phyloP scores from a whole-genome alignment of 495 filamentous ascomycete genomes.

The Penicillium bialowiezense region DNA sequence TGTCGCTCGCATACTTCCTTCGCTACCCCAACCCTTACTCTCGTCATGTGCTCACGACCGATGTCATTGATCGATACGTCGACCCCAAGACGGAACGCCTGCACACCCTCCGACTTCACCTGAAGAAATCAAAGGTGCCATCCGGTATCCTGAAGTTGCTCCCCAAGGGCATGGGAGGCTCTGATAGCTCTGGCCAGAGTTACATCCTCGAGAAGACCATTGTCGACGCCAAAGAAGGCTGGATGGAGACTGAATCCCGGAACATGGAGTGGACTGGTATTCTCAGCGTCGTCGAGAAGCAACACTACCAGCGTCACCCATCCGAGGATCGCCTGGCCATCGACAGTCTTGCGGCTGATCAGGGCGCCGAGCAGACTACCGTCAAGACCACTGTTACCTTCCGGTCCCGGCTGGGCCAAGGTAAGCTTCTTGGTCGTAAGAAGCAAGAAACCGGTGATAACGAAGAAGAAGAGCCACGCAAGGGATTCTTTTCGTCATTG shows the following conservation, averaged over 20 bases:
- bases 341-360: slow-evolving; percentile 33
- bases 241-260: slow-evolving; percentile 79
- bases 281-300: slow-evolving; percentile 85
- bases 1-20: slow-evolving; percentile 97
- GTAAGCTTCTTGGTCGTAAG: slow-evolving; percentile 57
- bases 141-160: slow-evolving; percentile 78
- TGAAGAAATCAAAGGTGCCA: slow-evolving; percentile 90
- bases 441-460: slow-evolving; percentile 31
- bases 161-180: slow-evolving; percentile 70
- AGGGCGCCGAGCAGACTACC: slow-evolving; percentile 62
- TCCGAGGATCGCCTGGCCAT: slow-evolving; percentile 16
- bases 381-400: slow-evolving; percentile 85
- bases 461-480: slow-evolving; percentile 55
- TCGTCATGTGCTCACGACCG: slow-evolving; percentile 91
- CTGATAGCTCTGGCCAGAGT: slow-evolving; percentile 69
- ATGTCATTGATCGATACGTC: slow-evolving; percentile 85
- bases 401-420: slow-evolving; percentile 74
- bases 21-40: slow-evolving; percentile 98
- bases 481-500: slow-evolving; percentile 67
- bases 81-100: slow-evolving; percentile 77
- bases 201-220: slow-evolving; percentile 91
- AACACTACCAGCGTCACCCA: slow-evolving; percentile 61
- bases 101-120: slow-evolving; percentile 83
- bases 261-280: slow-evolving; percentile 92
- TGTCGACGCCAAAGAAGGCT: slow-evolving; percentile 85